Evolutionary conservation across 2,329 filamentous ascomycete species (phyloP), one percentile per base, ranked within the genome.

Genomic region (Aspergillus alliaceus): DNA sequence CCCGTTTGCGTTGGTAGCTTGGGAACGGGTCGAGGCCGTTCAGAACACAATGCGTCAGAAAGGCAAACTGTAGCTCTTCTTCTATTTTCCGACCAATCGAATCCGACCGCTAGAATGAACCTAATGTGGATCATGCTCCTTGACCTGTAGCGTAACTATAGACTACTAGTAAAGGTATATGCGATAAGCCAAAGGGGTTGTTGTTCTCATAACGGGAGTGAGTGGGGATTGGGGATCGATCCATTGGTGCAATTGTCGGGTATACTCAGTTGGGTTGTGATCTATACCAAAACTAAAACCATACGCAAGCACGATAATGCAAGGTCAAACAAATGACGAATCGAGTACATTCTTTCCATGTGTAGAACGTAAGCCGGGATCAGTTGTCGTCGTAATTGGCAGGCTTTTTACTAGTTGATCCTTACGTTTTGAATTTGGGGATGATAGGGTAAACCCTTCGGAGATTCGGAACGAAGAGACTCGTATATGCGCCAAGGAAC

Each of bases 1-100:
- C 46, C 87, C 90, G 22, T 85, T 93, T 79, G 92, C 89, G 0
- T 82, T 91, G 74, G 81, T 89, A 66, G 90, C 91, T 6, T 97
- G 92, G 91, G 80, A 82, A 57, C 76, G 91, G 65, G 87, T 93
- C 57, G 73, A 83, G 66, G 75, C 79, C 64, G 77, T 81, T 55
- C 80, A 78, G 69, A 64, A 67, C 50, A 63, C 64, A 44, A 59
- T 67, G 32, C 70, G 61, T 20, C 65, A 61, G 11, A 75, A 74
- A 65, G 71, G 76, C 44, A 82, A 78, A 65, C 66, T 82, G 57
- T 80, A 80, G 72, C 24, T 34, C 8, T 18, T 37, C 11, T 25
- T 7, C 44, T 31, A 20, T 4, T n/a, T n/a, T n/a, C 18, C 24
- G 11, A 15, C 44, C 44, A 44, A 44, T 25, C 22, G 15, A 12